Percentiles rank a stretch among this genome's conserved stretches.
Conservation (phyloP, 345 rosid species). For the Rhodamnia argentea region DNA sequence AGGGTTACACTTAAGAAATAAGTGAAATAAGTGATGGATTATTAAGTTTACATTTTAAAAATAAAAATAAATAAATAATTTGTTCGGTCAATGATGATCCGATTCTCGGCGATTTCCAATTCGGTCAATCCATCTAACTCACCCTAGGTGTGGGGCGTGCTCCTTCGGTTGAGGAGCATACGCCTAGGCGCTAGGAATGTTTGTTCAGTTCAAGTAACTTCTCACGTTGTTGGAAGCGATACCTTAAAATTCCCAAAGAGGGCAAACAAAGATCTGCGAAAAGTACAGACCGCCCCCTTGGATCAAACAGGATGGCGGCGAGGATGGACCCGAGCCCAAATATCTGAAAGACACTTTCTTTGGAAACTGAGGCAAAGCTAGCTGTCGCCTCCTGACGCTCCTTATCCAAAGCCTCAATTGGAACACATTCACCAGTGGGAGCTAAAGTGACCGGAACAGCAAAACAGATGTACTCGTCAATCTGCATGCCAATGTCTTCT, state of each 20-base stretch:
- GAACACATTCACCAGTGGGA: not conserved
- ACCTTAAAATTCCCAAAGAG: not conserved
- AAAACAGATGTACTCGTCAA: slow-evolving; percentile 19
- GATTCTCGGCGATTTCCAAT: no score
- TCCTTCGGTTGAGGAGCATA: not conserved
- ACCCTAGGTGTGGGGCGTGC: no score
- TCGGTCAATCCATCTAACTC: no score
- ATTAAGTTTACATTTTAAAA: no score
- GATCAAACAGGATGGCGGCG: not conserved
- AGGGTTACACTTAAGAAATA: no score
- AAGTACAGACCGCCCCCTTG: not conserved
- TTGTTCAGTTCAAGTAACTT: not conserved
- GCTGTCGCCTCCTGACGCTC: not conserved
- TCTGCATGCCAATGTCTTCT: slow-evolving; percentile 18
- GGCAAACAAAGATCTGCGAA: not conserved
- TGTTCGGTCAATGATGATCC: no score
- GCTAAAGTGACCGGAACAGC: not conserved
- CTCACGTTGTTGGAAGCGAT: not conserved
- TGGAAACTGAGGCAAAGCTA: not conserved
- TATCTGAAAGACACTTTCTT: not conserved
- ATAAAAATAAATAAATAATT: no score
- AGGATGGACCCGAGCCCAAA: not conserved
- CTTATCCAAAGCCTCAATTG: not conserved
- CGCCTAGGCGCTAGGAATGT: not conserved
- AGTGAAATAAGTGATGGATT: no score